Evolutionary conservation across 352 stramenopile species (phyloP).

Genomic region (Globisporangium paroecandrum): DNA sequence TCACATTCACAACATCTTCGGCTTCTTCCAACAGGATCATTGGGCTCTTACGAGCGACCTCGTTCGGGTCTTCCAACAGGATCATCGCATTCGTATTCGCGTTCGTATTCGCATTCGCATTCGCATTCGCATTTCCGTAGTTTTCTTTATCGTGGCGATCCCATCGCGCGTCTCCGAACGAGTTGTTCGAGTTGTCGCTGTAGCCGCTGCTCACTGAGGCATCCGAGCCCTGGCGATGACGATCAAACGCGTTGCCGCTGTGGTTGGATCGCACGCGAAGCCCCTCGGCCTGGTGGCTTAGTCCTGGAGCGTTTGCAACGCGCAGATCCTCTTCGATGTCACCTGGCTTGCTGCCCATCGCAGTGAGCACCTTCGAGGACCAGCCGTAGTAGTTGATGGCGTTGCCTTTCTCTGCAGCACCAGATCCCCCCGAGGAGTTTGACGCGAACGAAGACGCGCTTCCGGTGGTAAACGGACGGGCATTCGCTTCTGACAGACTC

Average conservation of each 20-base stretch:
- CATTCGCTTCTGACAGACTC: constrained; percentile 26
- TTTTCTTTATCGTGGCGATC: constrained; percentile 12
- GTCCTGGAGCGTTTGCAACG: constrained; percentile 21
- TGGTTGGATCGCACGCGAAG: constrained; percentile 3
- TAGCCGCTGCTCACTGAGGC: constrained; percentile 30
- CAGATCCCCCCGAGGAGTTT: constrained; percentile 20
- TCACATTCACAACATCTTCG: constrained; percentile 44
- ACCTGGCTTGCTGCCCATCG: constrained; percentile 39
- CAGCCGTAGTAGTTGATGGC: constrained; percentile 51
- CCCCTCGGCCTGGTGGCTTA: constrained; percentile 9
- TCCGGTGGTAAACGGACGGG: neutral
- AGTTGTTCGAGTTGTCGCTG: constrained; percentile 27
- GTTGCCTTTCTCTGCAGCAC: constrained; percentile 26
- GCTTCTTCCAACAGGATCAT: constrained; percentile 30
- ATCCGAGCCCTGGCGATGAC: constrained; percentile 45
- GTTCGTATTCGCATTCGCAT: too few relatives aligned
- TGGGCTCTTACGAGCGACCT: constrained; percentile 39
- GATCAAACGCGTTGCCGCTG: constrained; percentile 21
- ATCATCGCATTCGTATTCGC: constrained; percentile 19
- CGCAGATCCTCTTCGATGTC: constrained; percentile 29
- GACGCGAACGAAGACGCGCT: constrained; percentile 34
- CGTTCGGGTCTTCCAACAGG: constrained; percentile 34
- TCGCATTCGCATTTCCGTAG: constrained; percentile 3
- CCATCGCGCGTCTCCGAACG: constrained; percentile 24
- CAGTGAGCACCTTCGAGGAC: constrained; percentile 55